phyloP scores from a whole-genome alignment of 148 eudicot genomes.

The Vaccinium myrtillus region DNA sequence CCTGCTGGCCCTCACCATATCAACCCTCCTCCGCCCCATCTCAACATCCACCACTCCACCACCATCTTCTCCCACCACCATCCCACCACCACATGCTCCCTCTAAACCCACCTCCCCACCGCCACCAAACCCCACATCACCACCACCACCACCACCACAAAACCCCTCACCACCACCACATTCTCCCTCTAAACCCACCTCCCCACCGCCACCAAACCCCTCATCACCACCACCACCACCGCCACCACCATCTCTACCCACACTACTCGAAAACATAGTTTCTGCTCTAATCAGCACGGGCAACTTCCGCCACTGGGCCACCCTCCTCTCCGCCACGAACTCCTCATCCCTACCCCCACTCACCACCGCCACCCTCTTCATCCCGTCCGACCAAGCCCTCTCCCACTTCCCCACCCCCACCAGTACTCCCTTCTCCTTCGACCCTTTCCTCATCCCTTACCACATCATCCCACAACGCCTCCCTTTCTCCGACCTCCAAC shows the following conservation, averaged over 20 bases:
- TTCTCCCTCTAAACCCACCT: too few relatives aligned
- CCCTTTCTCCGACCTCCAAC: conserved; percentile 40
- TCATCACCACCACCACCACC: neutral
- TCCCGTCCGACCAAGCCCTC: conserved; percentile 43
- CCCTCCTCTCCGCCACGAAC: conserved; percentile 34
- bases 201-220: too few relatives aligned
- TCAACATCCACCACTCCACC: neutral
- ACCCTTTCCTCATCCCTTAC: conserved; percentile 44
- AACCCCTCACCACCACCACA: neutral
- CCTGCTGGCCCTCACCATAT: conserved; percentile 1
- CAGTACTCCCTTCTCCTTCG: conserved; percentile 18
- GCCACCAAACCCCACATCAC: neutral
- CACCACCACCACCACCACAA: neutral
- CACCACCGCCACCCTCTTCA: conserved; percentile 46
- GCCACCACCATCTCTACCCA: conserved; percentile 11
- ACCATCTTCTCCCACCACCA: neutral
- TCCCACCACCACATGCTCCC: neutral
- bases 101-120: neutral
- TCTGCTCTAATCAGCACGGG: conserved; percentile 45
- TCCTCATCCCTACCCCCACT: conserved; percentile 30
- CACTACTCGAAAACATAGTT: conserved; percentile 30
- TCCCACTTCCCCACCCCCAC: conserved; percentile 19
- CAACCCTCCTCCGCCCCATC: conserved; percentile 20
- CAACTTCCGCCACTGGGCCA: conserved; percentile 50
- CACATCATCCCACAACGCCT: conserved; percentile 47